Evolutionary conservation across 1,284 basidiomycete species (phyloP).

Genomic region (Hypsizygus ulmarius): DNA sequence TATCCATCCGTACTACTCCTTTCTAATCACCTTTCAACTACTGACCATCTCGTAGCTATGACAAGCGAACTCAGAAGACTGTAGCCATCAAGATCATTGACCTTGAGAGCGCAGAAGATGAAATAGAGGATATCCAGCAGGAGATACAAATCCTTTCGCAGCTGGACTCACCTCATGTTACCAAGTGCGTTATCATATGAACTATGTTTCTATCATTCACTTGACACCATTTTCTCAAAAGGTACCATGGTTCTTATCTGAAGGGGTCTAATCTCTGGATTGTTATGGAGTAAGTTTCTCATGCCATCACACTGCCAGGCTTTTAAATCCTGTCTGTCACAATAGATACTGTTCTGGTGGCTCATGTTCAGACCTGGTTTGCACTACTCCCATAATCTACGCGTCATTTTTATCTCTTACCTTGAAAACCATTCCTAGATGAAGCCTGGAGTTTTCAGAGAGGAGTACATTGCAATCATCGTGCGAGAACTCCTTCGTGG

Average conservation of each 20-base stretch:
- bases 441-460: constrained; percentile 96
- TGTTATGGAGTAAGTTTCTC: constrained; percentile 87
- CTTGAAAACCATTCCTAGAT: constrained; percentile 53
- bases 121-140: constrained; percentile 99
- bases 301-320: not conserved
- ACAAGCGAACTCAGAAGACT: constrained; percentile 88
- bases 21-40: constrained; percentile 4
- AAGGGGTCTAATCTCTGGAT: constrained; percentile 98
- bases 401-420: not conserved
- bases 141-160: constrained; percentile 99
- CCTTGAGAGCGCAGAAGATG: constrained; percentile 97
- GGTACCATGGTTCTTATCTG: constrained; percentile 94
- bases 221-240: constrained; percentile 21
- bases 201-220: constrained; percentile 14
- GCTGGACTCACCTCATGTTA: constrained; percentile 93
- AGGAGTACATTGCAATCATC: constrained; percentile 99
- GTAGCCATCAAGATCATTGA: constrained; percentile 99
- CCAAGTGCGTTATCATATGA: constrained; percentile 63
- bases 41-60: constrained; percentile 56
- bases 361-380: constrained; percentile 80
- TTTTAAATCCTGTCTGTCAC: constrained; percentile 13
- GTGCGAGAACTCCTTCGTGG: constrained; percentile 89
- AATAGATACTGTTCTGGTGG: constrained; percentile 80
- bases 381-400: constrained; percentile 21
- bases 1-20: constrained; percentile 11